phyloP scores from a whole-genome alignment of 2,329 filamentous ascomycete species.

The Clarireedia paspali region DNA sequence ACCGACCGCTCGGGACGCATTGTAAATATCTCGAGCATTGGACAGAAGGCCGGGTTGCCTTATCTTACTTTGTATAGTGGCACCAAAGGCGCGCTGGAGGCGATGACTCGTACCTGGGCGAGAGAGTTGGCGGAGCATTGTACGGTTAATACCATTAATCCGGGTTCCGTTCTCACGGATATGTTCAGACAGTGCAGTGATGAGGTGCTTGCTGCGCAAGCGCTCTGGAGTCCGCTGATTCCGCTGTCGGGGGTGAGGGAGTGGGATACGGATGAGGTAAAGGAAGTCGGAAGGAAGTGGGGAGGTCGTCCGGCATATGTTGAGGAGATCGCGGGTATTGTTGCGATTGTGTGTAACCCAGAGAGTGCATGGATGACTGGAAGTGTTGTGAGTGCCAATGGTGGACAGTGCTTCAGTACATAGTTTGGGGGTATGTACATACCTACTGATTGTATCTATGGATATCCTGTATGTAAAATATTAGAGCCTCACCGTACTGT shows the following conservation, averaged over 20 bases:
- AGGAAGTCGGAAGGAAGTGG: constrained; percentile 8
- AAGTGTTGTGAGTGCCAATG: constrained; percentile 10
- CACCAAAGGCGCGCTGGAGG: constrained; percentile 56
- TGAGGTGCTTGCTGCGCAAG: constrained; percentile 11
- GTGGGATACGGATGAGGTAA: constrained; percentile 9
- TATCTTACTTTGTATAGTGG: constrained; percentile 53
- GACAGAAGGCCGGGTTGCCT: constrained; percentile 46
- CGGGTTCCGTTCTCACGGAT: constrained; percentile 5
- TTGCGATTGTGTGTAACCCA: constrained; percentile 11
- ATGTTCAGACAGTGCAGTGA: constrained; percentile 12
- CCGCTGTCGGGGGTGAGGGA: constrained; percentile 9
- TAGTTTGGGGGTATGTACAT: background rate
- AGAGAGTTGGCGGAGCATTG: constrained; percentile 7
- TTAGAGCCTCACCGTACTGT: too few relatives aligned
- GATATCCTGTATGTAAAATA: too few relatives aligned
- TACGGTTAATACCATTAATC: constrained; percentile 7
- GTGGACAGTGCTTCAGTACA: constrained; percentile 10
- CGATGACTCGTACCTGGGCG: constrained; percentile 43
- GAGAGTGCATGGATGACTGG: constrained; percentile 12
- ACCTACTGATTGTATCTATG: too few relatives aligned
- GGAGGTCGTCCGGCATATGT: constrained; percentile 10
- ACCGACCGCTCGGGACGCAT: constrained; percentile 56
- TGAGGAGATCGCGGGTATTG: constrained; percentile 10
- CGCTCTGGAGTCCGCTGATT: constrained; percentile 7
- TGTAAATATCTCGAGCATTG: constrained; percentile 52